Base-by-base conservation (phyloP, 1,139 yeast genomes). In the Diutina scorzettiae region DNA sequence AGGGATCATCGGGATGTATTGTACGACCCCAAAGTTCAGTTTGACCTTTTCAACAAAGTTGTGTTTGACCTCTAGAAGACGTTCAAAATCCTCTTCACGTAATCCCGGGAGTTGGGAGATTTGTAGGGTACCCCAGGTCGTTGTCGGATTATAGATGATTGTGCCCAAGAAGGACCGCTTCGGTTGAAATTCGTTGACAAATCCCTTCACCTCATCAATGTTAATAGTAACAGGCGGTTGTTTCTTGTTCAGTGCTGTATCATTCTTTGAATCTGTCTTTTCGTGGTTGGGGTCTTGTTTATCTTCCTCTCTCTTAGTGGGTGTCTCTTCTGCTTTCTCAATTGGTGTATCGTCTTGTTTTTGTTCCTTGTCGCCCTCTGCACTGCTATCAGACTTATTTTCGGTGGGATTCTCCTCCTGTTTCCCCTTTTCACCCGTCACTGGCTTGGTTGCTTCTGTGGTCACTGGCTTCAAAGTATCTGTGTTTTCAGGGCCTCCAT, bases 131-230 rank as follows among this genome's bases (percentile, higher is more conserved):
- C 55, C 60, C 69, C 70, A 68, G 0, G 76, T 71, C 2, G 76
- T 71, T 11, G 71, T 64, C 1, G 82, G 78, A 34, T 65, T 66
- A 55, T 84, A 84, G 0, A 80, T 59, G 3, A 82, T 57, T 1
- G 79, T 67, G 0, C 91, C 91, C 29, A 84, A 59, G 20, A 11
- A 21, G 12, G 28, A 19, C 4, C 39, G 39, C 4, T 5, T 16
- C 6, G 39, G 39, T 5, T 34, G 27, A 16, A 34, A n/a, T 14
- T 34, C 39, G 2, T 34, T 34, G 2, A 23, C 28, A 12, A 34
- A n/a, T 14, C 7, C n/a, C 16, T 34, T 34, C 12, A 34, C 17
- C 6, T 20, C 27, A 21, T 16, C 39, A n/a, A 23, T 21, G 12
- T 34, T 34, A 14, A 34, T 18, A 5, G 39, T 34, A 5, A 34